Conservation (phyloP, 1,284 basidiomycete genomes). For the Schizopora paradoxa region DNA sequence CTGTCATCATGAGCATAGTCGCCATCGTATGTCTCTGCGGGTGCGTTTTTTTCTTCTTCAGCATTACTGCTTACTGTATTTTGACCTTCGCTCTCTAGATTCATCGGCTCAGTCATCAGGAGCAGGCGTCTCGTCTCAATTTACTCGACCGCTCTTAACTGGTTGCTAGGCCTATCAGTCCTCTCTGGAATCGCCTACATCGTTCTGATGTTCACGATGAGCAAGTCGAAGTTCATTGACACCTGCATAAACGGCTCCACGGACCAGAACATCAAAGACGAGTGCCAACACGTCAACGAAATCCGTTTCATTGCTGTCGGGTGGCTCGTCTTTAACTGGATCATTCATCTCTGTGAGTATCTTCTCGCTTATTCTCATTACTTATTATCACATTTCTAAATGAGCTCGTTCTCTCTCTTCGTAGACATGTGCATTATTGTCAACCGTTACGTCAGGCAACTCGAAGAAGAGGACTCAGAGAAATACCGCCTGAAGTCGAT, state of each 20-base stretch:
- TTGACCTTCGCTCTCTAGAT: slow-evolving; percentile 4
- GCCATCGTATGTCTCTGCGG: slow-evolving; percentile 18
- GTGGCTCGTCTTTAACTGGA: background rate
- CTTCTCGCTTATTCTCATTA: background rate
- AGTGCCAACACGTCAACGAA: background rate
- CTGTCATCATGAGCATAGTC: slow-evolving; percentile 11
- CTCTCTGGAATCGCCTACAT: background rate
- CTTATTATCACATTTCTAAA: background rate
- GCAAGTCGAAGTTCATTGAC: background rate
- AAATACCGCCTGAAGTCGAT: background rate
- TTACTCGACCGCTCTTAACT: slow-evolving; percentile 14
- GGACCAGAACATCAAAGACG: background rate
- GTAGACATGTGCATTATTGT: slow-evolving; percentile 4
- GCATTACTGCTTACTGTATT: background rate
- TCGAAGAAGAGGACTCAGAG: slow-evolving; percentile 2
- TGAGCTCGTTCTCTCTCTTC: background rate
- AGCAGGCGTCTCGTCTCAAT: slow-evolving; percentile 20
- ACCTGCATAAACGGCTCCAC: slow-evolving; percentile 1
- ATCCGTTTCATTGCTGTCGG: background rate
- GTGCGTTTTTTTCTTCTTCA: slow-evolving; percentile 8
- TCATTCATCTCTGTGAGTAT: background rate
- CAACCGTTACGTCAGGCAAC: background rate
- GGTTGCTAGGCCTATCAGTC: background rate
- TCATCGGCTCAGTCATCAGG: slow-evolving; percentile 21
- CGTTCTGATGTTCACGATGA: background rate